Base-by-base conservation (phyloP, 352 stramenopile species). In the Elongisporangium undulatum region DNA sequence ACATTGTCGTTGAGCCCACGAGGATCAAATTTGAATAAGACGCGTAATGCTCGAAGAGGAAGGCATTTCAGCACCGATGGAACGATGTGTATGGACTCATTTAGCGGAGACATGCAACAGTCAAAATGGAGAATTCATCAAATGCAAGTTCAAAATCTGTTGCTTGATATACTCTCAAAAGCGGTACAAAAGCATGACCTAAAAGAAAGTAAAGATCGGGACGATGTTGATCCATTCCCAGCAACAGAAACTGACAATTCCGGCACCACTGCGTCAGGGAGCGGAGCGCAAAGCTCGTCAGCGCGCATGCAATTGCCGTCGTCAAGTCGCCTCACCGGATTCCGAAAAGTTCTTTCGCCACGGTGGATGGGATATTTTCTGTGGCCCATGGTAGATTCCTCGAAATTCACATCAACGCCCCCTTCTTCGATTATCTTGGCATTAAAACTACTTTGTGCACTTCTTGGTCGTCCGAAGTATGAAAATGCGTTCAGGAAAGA, bases 161-260 rank as follows among this genome's bases (percentile, higher is more conserved):
- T 92, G 13, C 56, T 92, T 4, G 75, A 88, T 53, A 77, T 86
- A 24, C 55, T 92, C 17, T 52, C 77, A 20, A 89, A 88, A 54
- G 82, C 79, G 1, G 79, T 89, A 5, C 78, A 88, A 56, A 92
- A 92, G 24, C 71, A 84, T 26, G 82, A 92, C 53, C 26, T 90
- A 24, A 92, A 92, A 61, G 76, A 86, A 61, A 77, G 55, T 49
- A 85, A 78, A 49, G 74, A 89, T 19, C 54, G 68, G 49, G 68
- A 75, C 34, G 71, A 87, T 23, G 51, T 67, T 1, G 64, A 77
- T 24, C 63, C 52, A 1, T 55, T 62, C 19, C 65, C 69, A 26
- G 45, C 49, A 10, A 20, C 49, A 15, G 49, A 48, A 22, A 65
- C 10, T 26, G 59, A 65, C 5, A 60, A 15, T 17, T 45, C 4